Conservation (phyloP, 164 flowering plant genomes). For the Taxillus chinensis region DNA sequence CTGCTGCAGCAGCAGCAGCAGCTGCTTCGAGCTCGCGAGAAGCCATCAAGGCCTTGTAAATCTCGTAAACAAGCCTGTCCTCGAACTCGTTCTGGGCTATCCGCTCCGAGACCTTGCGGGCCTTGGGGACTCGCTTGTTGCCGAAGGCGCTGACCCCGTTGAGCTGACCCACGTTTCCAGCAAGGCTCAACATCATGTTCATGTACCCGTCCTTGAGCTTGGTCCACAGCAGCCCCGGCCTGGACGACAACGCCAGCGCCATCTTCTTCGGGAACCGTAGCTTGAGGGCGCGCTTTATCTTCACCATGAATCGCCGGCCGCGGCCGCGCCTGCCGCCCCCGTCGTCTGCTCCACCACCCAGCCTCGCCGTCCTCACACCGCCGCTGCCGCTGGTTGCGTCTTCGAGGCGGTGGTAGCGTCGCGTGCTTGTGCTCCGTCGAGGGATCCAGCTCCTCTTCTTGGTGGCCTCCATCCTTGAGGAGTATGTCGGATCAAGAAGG, state of each 20-base stretch:
- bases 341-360: constrained; percentile 6
- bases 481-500: too few relatives aligned
- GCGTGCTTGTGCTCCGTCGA: constrained; percentile 11
- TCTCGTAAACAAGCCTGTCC: constrained; percentile 20
- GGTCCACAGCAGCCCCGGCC: constrained; percentile 23
- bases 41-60: constrained; percentile 28
- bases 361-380: constrained; percentile 12
- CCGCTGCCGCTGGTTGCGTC: neutral
- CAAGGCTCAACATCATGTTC: constrained; percentile 28
- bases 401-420: constrained; percentile 17
- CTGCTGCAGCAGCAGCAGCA: too few relatives aligned
- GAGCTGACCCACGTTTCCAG: constrained; percentile 21
- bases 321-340: neutral
- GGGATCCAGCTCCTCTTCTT: too few relatives aligned
- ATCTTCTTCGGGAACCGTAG: constrained; percentile 10
- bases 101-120: constrained; percentile 7
- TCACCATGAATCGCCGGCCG: constrained; percentile 16
- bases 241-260: constrained; percentile 3
- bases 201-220: constrained; percentile 32
- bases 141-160: constrained; percentile 17
- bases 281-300: constrained; percentile 15
- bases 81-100: constrained; percentile 23
- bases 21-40: constrained; percentile 15
- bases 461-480: too few relatives aligned
- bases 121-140: constrained; percentile 21